Conservation (phyloP, 202 grass and related monocot species). For the Alloteropsis angusta region DNA sequence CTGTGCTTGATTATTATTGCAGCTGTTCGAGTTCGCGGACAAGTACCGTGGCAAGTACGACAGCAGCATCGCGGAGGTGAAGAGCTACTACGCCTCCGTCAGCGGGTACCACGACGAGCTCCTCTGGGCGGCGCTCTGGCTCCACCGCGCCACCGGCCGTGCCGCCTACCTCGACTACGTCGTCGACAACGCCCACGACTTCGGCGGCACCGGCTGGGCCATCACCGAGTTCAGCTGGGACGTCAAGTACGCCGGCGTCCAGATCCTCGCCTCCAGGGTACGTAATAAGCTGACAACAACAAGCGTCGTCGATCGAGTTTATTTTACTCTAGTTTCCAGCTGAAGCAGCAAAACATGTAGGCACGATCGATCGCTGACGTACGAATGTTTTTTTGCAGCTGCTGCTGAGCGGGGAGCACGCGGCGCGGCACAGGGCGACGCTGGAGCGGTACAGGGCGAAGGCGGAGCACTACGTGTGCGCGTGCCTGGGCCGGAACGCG, state of each 20-base stretch:
- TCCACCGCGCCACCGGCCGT: constrained; percentile 57
- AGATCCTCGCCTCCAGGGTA: constrained; percentile 62
- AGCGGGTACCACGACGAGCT: constrained; percentile 94
- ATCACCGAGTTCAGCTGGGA: constrained; percentile 99
- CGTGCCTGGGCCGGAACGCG: constrained; percentile 47
- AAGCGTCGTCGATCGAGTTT: too few relatives aligned
- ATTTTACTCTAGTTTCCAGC: too few relatives aligned
- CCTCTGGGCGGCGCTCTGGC: constrained; percentile 88
- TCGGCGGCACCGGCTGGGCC: constrained; percentile 80
- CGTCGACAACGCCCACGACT: constrained; percentile 50
- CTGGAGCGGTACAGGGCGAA: constrained; percentile 61
- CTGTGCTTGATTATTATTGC: not conserved
- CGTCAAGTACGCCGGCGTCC: constrained; percentile 81
- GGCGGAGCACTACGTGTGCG: constrained; percentile 81
- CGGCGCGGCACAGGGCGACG: constrained; percentile 20
- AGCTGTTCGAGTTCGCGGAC: constrained; percentile 81
- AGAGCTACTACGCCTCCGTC: constrained; percentile 88
- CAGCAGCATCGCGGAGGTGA: constrained; percentile 77
- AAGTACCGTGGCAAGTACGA: constrained; percentile 74
- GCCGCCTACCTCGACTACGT: constrained; percentile 57
- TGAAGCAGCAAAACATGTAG: too few relatives aligned
- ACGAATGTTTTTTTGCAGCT: constrained; percentile 22
- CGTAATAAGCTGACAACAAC: too few relatives aligned
- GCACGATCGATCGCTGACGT: not conserved
- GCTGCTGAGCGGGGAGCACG: constrained; percentile 30